phyloP scores from a whole-genome alignment of 2,329 filamentous ascomycete species.

The Pyrenochaeta sp. region DNA sequence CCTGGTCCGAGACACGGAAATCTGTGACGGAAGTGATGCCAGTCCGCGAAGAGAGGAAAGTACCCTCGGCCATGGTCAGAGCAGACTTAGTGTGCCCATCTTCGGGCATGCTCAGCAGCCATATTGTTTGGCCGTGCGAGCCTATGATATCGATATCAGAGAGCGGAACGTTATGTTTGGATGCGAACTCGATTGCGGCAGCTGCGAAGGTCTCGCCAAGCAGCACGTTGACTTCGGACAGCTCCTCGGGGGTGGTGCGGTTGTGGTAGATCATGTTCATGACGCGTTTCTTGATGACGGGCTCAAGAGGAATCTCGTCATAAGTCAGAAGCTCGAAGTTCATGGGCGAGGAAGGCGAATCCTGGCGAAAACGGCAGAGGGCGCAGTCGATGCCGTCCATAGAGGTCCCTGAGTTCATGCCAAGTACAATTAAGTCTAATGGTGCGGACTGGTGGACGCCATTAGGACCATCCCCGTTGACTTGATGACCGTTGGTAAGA shows the following conservation, averaged over 20 bases:
- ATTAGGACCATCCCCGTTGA: background rate
- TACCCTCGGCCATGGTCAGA: slow-evolving; percentile 64
- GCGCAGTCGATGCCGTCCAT: slow-evolving; percentile 69
- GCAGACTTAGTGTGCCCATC: slow-evolving; percentile 54
- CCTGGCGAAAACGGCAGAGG: slow-evolving; percentile 64
- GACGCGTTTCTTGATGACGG: slow-evolving; percentile 63
- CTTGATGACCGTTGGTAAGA: background rate
- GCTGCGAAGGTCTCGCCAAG: slow-evolving; percentile 66
- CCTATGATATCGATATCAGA: slow-evolving; percentile 62
- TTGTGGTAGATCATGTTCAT: slow-evolving; percentile 68
- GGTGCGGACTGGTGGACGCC: slow-evolving; percentile 25
- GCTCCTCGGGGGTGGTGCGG: slow-evolving; percentile 62
- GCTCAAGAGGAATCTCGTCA: slow-evolving; percentile 62
- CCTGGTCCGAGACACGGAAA: slow-evolving; percentile 66
- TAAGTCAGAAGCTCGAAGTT: slow-evolving; percentile 67
- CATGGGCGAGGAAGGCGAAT: slow-evolving; percentile 61
- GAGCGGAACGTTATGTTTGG: slow-evolving; percentile 54
- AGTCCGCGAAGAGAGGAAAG: slow-evolving; percentile 62
- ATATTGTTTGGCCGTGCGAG: slow-evolving; percentile 69
- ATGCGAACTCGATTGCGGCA: slow-evolving; percentile 60
- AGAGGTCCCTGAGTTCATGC: slow-evolving; percentile 63
- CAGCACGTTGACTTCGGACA: slow-evolving; percentile 66
- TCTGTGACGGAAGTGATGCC: slow-evolving; percentile 67
- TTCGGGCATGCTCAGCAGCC: slow-evolving; percentile 46
- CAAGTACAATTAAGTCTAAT: slow-evolving; percentile 62